Conservation (phyloP, 2,329 filamentous ascomycete genomes). For the Ophiostoma sp. region DNA sequence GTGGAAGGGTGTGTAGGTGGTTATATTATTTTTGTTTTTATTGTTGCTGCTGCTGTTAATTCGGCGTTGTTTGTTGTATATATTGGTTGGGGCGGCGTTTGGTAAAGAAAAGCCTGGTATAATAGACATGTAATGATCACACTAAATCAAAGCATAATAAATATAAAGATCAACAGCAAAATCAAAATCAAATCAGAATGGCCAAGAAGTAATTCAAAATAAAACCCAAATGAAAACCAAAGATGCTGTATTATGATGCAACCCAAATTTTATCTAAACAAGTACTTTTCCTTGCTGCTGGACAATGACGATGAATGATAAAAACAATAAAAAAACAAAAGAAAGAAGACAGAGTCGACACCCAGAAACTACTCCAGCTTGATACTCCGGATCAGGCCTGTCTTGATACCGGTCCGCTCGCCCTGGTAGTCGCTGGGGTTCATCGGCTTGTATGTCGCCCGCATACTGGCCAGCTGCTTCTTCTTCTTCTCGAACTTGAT, state of each 20-base stretch:
- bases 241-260: conserved; percentile 1
- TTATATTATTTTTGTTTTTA: not conserved
- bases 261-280: not conserved
- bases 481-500: conserved; percentile 94
- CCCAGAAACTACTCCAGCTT: conserved; percentile 59
- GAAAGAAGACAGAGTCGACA: not conserved
- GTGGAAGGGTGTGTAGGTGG: conserved; percentile 52
- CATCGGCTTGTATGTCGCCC: conserved; percentile 79
- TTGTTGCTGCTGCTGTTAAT: not conserved
- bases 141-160: not conserved
- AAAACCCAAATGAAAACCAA: not conserved
- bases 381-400: conserved; percentile 83
- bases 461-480: conserved; percentile 91
- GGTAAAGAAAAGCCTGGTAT: not conserved
- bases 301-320: not conserved
- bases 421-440: conserved; percentile 81
- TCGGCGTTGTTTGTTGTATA: not conserved
- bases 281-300: conserved; percentile 3
- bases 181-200: not conserved
- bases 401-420: conserved; percentile 94
- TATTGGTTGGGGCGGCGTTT: not conserved
- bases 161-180: not conserved
- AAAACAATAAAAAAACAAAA: not conserved
- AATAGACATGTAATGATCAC: not conserved
- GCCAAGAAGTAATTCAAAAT: not conserved